Base-by-base conservation (phyloP, 495 filamentous ascomycete species). In the Amphirosellinia nigrospora region DNA sequence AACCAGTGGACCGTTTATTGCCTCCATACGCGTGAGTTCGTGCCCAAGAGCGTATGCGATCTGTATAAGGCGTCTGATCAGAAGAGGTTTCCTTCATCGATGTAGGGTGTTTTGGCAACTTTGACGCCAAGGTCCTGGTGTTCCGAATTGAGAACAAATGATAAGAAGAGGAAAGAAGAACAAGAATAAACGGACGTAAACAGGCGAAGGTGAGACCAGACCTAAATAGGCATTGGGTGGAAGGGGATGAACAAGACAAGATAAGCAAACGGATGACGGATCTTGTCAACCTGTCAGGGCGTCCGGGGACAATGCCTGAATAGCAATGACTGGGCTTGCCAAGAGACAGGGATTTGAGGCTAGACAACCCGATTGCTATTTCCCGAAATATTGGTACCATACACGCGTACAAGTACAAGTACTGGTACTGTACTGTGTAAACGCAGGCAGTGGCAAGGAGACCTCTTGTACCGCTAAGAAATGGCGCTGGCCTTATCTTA, bases 41-140 rank as follows among this genome's bases (percentile, higher is more conserved):
- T 78, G 80, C 82, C 82, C 83, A 86, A 79, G 86, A 88, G 82
- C 86, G 84, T 75, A 85, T 84, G 80, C 84, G 83, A 85, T 88
- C 83, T 88, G 82, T 81, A 77, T 79, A 79, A 77, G 79, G 77
- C 73, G 82, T 56, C 65, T 74, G 74, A 72, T 85, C 73, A 81
- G 85, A 79, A 80, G 85, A 87, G 80, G 82, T 81, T 83, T 89
- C 82, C 86, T 88, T 89, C 89, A 91, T 90, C 86, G 87, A 89
- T 74, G 71, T 76, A 62, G 73, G 74, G 71, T 68, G 65, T 68
- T 71, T 78, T 76, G 74, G 76, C 74, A 78, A 59, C 39, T 68
- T 68, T 66, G 72, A 76, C 71, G 74, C 76, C 74, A 76, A 76
- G 64, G 76, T 78, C 74, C 61, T 72, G 45, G 71, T 52, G 72